Evolutionary conservation across 2,329 filamentous ascomycete species (phyloP).

Genomic region (Clonostachys sp.): DNA sequence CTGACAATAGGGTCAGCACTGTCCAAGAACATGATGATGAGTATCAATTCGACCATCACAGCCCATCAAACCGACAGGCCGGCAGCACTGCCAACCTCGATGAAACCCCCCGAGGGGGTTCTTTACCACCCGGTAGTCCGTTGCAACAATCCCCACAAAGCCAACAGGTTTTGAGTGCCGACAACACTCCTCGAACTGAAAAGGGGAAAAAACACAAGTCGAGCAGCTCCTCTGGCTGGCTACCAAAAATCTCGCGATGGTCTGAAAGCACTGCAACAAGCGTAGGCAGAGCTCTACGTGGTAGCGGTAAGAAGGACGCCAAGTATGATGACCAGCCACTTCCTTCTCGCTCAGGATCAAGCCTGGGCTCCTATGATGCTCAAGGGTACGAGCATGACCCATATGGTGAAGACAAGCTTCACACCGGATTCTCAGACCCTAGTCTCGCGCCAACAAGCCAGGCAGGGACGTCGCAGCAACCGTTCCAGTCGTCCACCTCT

Average conservation of each 20-base stretch:
- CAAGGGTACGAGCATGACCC: conserved; percentile 47
- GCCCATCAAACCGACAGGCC: conserved; percentile 27
- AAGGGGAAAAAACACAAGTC: conserved; percentile 88
- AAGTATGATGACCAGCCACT: conserved; percentile 51
- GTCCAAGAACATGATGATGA: conserved; percentile 83
- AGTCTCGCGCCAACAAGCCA: conserved; percentile 28
- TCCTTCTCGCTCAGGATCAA: conserved; percentile 74
- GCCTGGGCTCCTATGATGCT: conserved; percentile 64
- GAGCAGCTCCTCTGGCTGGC: conserved; percentile 69
- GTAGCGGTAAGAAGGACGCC: conserved; percentile 55
- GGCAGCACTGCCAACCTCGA: conserved; percentile 44
- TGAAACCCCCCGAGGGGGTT: conserved; percentile 39
- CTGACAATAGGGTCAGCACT: conserved; percentile 83
- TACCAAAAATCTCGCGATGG: conserved; percentile 95
- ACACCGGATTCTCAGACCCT: conserved; percentile 50
- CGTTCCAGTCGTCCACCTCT: conserved; percentile 38
- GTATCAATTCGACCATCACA: conserved; percentile 47
- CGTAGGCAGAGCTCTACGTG: conserved; percentile 71
- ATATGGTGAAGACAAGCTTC: conserved; percentile 57
- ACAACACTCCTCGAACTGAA: conserved; percentile 71
- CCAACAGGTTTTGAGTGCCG: conserved; percentile 53
- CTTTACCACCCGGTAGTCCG: conserved; percentile 52
- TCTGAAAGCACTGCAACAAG: conserved; percentile 94
- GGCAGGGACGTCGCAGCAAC: conserved; percentile 24
- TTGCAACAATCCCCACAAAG: conserved; percentile 44